These are phyloP conservation scores for Leptographium flavum DNA, from an alignment of 2,329 filamentous ascomycete species.

Conservation along the genomic window DNA sequence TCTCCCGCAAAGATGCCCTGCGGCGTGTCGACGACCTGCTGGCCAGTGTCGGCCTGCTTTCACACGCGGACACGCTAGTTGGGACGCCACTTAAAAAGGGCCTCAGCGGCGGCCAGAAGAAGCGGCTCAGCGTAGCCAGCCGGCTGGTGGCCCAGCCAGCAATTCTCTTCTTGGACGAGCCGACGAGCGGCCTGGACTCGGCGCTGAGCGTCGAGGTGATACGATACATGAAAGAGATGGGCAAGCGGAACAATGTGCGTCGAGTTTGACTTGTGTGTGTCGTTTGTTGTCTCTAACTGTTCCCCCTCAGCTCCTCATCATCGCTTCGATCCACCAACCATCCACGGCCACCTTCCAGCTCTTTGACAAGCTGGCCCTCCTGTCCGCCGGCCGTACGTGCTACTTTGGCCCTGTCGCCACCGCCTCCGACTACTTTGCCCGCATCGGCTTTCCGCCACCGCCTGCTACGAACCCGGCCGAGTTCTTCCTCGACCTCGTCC, in stretches of 20 bases:
- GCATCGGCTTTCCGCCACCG: slow-evolving; percentile 48
- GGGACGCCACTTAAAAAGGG: slow-evolving; percentile 75
- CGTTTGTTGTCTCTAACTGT: background rate
- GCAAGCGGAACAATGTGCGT: slow-evolving; percentile 48
- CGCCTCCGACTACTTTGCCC: slow-evolving; percentile 49
- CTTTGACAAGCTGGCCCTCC: slow-evolving; percentile 64
- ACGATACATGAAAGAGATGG: slow-evolving; percentile 53
- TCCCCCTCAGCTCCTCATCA: slow-evolving; percentile 52
- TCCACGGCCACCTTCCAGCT: slow-evolving; percentile 66
- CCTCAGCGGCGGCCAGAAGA: slow-evolving; percentile 74
- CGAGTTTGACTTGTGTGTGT: background rate
- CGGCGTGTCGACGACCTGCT: slow-evolving; percentile 53
- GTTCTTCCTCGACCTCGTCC: slow-evolving; percentile 64
- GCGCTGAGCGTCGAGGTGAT: slow-evolving; percentile 65
- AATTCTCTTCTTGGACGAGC: slow-evolving; percentile 71
- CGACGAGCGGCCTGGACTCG: slow-evolving; percentile 72
- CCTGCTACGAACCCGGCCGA: slow-evolving; percentile 66
- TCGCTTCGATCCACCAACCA: slow-evolving; percentile 76
- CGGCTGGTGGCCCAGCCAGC: slow-evolving; percentile 70
- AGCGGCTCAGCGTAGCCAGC: slow-evolving; percentile 63
- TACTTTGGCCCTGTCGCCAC: slow-evolving; percentile 54
- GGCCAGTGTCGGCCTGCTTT: slow-evolving; percentile 55
- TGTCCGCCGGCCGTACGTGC: slow-evolving; percentile 55
- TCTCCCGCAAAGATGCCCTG: slow-evolving; percentile 39
- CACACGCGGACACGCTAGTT: slow-evolving; percentile 55